phyloP scores from a whole-genome alignment of 2,329 filamentous ascomycete genomes.

The Ophiocordyceps camponoti-rufipedis region DNA sequence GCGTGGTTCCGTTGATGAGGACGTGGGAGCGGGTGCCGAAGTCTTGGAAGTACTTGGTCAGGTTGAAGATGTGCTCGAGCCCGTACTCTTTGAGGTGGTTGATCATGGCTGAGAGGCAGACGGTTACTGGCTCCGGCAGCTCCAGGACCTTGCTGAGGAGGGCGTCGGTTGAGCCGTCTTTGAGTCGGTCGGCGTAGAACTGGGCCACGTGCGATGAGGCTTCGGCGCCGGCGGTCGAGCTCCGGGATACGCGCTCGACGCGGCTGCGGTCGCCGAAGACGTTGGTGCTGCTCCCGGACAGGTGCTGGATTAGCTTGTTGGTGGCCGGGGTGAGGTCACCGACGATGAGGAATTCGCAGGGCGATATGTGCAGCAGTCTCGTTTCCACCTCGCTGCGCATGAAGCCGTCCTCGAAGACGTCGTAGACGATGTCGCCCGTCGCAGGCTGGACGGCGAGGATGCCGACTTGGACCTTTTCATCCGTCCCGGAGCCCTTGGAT shows the following conservation, averaged over 20 bases:
- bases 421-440: constrained; percentile 90
- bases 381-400: constrained; percentile 96
- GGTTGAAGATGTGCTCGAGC: constrained; percentile 82
- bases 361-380: constrained; percentile 81
- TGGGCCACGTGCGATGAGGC: constrained; percentile 76
- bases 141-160: constrained; percentile 75
- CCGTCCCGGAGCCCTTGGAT: constrained; percentile 58
- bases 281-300: constrained; percentile 78
- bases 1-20: constrained; percentile 85
- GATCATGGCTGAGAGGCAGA: constrained; percentile 95
- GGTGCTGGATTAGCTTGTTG: constrained; percentile 77
- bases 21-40: constrained; percentile 92
- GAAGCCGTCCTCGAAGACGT: constrained; percentile 91
- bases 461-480: constrained; percentile 85
- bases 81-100: constrained; percentile 82
- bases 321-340: constrained; percentile 80
- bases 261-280: constrained; percentile 83
- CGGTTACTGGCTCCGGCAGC: constrained; percentile 68
- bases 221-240: constrained; percentile 68
- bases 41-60: constrained; percentile 93
- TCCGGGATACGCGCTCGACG: constrained; percentile 59
- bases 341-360: constrained; percentile 87
- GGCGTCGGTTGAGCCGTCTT: constrained; percentile 38
- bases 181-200: constrained; percentile 81
- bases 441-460: constrained; percentile 88